phyloP scores from a whole-genome alignment of 192 early-diverging fungal genomes.

The Rhizophagus prolifer region DNA sequence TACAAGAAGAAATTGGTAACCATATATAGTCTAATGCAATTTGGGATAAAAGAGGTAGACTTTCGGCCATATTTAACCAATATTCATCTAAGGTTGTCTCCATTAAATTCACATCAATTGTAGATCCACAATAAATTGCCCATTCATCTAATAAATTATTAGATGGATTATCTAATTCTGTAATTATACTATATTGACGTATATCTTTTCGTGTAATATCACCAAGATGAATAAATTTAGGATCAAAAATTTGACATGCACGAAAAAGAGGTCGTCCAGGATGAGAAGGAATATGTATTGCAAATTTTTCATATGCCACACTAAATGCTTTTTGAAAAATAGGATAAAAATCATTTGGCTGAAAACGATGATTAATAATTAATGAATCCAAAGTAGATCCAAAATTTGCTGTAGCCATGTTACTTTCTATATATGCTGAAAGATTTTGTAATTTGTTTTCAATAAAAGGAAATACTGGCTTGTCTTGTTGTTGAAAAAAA shows the following conservation, averaged over 20 bases:
- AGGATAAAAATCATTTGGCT: background rate
- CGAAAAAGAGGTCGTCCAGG: background rate
- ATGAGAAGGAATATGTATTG: slow-evolving; percentile 3
- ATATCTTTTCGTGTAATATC: background rate
- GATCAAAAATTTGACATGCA: background rate
- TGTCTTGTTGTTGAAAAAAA: slow-evolving; percentile 12
- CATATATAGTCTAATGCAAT: no score
- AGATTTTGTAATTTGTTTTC: background rate
- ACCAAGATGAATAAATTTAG: slow-evolving; percentile 11
- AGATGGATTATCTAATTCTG: no score
- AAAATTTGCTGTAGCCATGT: background rate
- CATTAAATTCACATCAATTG: background rate
- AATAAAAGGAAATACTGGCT: slow-evolving; percentile 9
- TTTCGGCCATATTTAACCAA: no score
- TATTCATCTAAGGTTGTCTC: background rate
- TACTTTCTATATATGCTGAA: background rate
- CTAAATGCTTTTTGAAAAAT: background rate
- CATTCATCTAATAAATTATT: slow-evolving; percentile 3
- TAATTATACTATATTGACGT: background rate
- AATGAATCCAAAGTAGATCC: background rate
- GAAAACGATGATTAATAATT: background rate
- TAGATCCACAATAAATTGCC: background rate
- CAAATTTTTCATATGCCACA: background rate
- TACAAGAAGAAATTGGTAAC: background rate
- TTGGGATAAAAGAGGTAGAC: no score